Conservation (phyloP, 202 grass and related monocot genomes). For the Tripidium arundinaceum region DNA sequence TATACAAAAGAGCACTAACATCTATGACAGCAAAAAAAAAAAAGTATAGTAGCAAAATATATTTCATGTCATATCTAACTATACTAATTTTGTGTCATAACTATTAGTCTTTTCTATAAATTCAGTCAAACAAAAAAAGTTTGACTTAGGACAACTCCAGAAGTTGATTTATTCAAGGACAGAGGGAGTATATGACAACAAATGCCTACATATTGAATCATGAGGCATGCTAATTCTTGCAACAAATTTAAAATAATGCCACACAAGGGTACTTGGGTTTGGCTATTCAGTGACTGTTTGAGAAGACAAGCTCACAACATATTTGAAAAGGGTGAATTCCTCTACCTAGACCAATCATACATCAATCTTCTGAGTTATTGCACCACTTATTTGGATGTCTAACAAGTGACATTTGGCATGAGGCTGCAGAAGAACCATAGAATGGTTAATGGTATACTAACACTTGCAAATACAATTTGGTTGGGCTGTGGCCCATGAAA, state of each 20-base stretch:
- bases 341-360: slow-evolving; percentile 1
- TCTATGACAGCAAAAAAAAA: neutral
- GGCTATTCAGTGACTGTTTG: slow-evolving; percentile 12
- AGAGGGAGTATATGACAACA: too few relatives aligned
- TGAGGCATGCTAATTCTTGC: slow-evolving; percentile 2
- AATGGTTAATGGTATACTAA: neutral
- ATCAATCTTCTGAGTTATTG: slow-evolving; percentile 5
- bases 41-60: neutral
- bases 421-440: slow-evolving; percentile 1
- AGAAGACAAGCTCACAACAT: slow-evolving; percentile 1
- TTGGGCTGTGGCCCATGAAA: neutral
- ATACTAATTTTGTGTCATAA: neutral
- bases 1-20: neutral
- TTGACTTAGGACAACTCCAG: too few relatives aligned
- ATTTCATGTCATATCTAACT: neutral
- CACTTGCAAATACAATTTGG: neutral
- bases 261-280: neutral
- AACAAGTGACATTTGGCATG: neutral
- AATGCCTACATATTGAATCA: too few relatives aligned
- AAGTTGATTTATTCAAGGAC: too few relatives aligned
- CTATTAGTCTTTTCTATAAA: too few relatives aligned
- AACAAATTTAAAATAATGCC: too few relatives aligned
- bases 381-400: neutral
- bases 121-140: too few relatives aligned
- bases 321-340: slow-evolving; percentile 1